A percentile compares a stretch with the other conserved stretches of the same genome.
These are phyloP conservation scores for Dioscorea dumetorum DNA, from an alignment of 106 monocot genomes.

Conservation along the genomic window DNA sequence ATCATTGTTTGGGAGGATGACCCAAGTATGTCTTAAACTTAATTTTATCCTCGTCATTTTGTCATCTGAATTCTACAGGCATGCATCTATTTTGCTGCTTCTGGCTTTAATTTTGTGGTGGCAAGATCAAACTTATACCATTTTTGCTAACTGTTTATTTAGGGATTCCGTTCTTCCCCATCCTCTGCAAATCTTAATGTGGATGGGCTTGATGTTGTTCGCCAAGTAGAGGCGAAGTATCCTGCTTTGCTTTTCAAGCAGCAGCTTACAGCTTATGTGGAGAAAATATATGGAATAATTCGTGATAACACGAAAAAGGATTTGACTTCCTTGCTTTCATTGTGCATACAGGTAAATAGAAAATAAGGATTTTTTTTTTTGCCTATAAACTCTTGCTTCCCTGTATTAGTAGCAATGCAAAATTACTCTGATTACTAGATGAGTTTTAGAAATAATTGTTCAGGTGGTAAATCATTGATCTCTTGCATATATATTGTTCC, in stretches of 20 bases:
- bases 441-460: no score
- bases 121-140: no score
- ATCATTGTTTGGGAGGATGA: conserved; percentile 95
- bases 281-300: conserved; percentile 91
- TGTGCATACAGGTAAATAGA: conserved; percentile 72
- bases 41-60: neutral
- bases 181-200: conserved; percentile 56
- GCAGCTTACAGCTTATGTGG: conserved; percentile 90
- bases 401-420: no score
- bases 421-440: no score
- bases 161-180: conserved; percentile 81
- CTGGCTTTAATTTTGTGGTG: no score
- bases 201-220: conserved; percentile 59
- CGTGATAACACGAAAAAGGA: conserved; percentile 91
- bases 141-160: neutral
- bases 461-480: no score
- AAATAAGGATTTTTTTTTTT: no score
- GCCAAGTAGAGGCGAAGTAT: conserved; percentile 74
- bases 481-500: no score
- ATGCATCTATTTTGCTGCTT: no score
- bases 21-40: conserved; percentile 40
- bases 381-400: no score
- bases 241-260: conserved; percentile 90
- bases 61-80: no score
- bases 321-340: conserved; percentile 56